A percentile compares a stretch with the other conserved stretches of the same genome.
These are phyloP conservation scores for Alloascoidea hylecoeti DNA, from an alignment of 805 yeast genomes.

Conservation along the genomic window DNA sequence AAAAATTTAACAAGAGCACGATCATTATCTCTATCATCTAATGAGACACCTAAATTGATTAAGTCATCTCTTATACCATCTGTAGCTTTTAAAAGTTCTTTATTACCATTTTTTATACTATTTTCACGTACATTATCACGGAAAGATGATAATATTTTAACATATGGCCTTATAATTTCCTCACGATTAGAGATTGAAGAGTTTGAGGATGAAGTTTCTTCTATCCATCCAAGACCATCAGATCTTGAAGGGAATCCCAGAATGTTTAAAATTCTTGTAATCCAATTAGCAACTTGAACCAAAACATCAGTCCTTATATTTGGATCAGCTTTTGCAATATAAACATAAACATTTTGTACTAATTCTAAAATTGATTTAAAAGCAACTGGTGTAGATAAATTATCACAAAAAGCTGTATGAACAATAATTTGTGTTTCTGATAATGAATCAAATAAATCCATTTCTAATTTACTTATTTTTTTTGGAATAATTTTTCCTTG, in stretches of 20 bases:
- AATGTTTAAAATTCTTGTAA: conserved; percentile 53
- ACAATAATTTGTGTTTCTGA: conserved; percentile 38
- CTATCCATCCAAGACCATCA: conserved; percentile 76
- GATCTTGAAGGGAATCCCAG: conserved; percentile 65
- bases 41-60: conserved; percentile 61
- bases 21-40: conserved; percentile 78
- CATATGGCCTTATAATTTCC: conserved; percentile 66
- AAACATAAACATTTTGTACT: conserved; percentile 58
- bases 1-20: conserved; percentile 79
- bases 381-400: conserved; percentile 67
- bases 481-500: conserved; percentile 43
- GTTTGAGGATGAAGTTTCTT: conserved; percentile 14
- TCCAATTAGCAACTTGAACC: conserved; percentile 46
- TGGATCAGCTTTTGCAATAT: conserved; percentile 36
- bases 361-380: conserved; percentile 52
- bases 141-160: conserved; percentile 62
- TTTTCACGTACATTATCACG: conserved; percentile 61
- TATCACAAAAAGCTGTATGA: conserved; percentile 78
- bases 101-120: neutral
- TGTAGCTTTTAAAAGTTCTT: conserved; percentile 46
- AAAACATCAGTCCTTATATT: conserved; percentile 54
- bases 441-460: conserved; percentile 36
- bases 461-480: conserved; percentile 43
- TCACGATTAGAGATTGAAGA: conserved; percentile 27
- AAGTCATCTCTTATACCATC: conserved; percentile 63